Conservation (phyloP, 352 stramenopile species). For the Halophytophthora batemanensis region DNA sequence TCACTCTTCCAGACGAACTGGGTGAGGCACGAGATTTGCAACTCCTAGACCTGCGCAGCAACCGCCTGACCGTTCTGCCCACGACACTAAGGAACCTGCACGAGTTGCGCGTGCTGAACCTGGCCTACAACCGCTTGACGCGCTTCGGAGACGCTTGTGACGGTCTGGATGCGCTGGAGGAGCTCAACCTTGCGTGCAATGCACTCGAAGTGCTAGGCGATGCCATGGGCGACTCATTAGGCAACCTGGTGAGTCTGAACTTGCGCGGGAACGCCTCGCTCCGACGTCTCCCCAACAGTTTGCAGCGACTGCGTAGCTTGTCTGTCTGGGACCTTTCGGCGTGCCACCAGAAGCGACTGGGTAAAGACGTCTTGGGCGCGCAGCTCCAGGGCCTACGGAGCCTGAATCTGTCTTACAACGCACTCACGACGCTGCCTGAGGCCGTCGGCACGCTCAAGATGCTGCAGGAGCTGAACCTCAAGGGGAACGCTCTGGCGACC, state of each 20-base stretch:
- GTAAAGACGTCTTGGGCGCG: conserved; percentile 43
- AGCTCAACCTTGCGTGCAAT: conserved; percentile 58
- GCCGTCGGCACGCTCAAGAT: conserved; percentile 32
- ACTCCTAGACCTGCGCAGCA: conserved; percentile 45
- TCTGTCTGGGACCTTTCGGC: conserved; percentile 36
- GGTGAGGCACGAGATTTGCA: conserved; percentile 48
- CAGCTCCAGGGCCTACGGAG: conserved; percentile 28
- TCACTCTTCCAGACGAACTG: conserved; percentile 44
- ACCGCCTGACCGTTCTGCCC: conserved; percentile 39
- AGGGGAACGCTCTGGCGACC: conserved; percentile 27
- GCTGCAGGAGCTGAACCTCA: conserved; percentile 49
- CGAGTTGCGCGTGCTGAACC: conserved; percentile 43
- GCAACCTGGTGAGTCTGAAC: conserved; percentile 30
- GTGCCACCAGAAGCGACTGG: conserved; percentile 50
- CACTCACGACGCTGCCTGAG: conserved; percentile 33
- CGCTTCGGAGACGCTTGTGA: conserved; percentile 46
- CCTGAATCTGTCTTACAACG: conserved; percentile 47
- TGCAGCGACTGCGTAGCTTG: conserved; percentile 40
- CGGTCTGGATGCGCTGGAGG: conserved; percentile 36
- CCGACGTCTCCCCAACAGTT: conserved; percentile 36
- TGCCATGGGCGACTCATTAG: conserved; percentile 30
- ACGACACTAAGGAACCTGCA: conserved; percentile 20
- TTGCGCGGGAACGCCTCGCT: conserved; percentile 39
- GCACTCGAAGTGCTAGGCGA: conserved; percentile 33
- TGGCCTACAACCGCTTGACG: conserved; percentile 43